phyloP scores from a whole-genome alignment of 179 eudicot species.

The Actinidia chinensis region DNA sequence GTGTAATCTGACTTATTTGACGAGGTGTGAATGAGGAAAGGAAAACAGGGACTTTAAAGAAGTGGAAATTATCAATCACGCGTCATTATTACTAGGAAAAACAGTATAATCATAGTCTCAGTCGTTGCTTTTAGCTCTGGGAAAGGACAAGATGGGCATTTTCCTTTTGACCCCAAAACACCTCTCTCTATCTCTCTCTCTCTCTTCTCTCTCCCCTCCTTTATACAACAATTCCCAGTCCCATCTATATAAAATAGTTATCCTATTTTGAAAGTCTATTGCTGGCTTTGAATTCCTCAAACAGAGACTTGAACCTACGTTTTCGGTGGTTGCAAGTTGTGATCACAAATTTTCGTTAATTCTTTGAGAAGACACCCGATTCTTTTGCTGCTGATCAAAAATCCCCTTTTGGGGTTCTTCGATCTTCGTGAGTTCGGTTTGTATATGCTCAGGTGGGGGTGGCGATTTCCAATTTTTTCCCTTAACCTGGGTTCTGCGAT shows the following conservation, averaged over 20 bases:
- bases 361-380: not conserved
- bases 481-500: not conserved
- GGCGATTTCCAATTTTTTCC: not conserved
- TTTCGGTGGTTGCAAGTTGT: not conserved
- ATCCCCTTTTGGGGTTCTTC: not conserved
- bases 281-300: not conserved
- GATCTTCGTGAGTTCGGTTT: not conserved
- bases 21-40: too few relatives aligned
- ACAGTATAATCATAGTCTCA: too few relatives aligned
- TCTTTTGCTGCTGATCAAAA: not conserved
- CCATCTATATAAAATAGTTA: not conserved
- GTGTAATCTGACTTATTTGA: too few relatives aligned
- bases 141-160: not conserved
- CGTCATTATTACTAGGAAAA: too few relatives aligned
- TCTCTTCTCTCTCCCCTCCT: not conserved
- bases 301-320: not conserved
- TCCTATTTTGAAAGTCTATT: not conserved
- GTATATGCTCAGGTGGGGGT: not conserved
- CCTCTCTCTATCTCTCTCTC: not conserved
- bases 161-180: conserved; percentile 11
- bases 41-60: too few relatives aligned
- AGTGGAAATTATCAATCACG: too few relatives aligned
- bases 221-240: not conserved
- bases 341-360: not conserved
- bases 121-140: not conserved